Base-by-base conservation (phyloP, 2,329 filamentous ascomycete species). In the Ophiostoma australiae region DNA sequence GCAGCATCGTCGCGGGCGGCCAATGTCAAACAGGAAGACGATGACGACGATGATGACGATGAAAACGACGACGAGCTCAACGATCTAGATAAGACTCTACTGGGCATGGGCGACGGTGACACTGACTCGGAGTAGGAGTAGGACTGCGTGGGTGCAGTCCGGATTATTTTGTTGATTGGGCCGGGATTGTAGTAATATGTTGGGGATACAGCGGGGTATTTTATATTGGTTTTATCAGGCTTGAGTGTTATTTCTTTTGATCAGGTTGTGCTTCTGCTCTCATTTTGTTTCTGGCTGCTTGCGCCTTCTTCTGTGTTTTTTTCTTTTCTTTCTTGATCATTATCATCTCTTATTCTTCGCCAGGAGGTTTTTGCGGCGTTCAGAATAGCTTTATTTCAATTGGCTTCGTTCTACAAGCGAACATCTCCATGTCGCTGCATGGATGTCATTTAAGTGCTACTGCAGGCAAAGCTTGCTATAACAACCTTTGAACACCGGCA, bases 31-130 rank as follows among this genome's bases (percentile, higher is more conserved):
- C 37, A 61, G 6, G 67, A 67, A 37, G 70, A 72, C 3, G 74
- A 74, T 44, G 75, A 76, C 2, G 75, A 73, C 5, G 71, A 74
- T 0, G 78, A 74, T 69, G 74, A 75, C 65, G 76, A 81, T 69
- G 83, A 83, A 70, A 84, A 87, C 65, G 82, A 85, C 48, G 83
- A 85, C 72, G 81, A 82, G 44, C 78, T 80, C 48, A 78, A 83
- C 73, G 80, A 81, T 23, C 75, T 78, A 52, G 79, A 80, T 61
- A 79, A 78, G 76, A 78, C 78, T 20, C 72, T 80, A 69, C 73
- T 80, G 7, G 78, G 78, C 13, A 75, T 79, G 74, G 78, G 78
- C 52, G 76, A 75, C 33, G 77, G 76, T 20, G 77, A 78, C 58
- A 77, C 77, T 10, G 79, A 80, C 63, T 79, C 78, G 52, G 78